Base-by-base conservation (phyloP, 116 monocot genomes). In the Phalaenopsis hybrid region DNA sequence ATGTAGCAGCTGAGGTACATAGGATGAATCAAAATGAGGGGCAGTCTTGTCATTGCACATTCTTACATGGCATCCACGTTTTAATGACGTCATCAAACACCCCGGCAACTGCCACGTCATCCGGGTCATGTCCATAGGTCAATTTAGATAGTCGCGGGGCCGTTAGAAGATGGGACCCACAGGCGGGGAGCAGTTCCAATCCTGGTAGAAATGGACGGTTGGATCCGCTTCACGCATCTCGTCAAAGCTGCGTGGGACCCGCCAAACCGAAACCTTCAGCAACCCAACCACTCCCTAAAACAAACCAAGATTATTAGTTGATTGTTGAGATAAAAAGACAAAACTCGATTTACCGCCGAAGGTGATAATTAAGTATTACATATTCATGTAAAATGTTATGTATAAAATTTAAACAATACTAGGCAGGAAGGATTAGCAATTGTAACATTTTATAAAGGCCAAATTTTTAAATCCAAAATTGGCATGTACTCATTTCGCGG, bases 201-300 rank as follows among this genome's bases (percentile, higher is more conserved):
- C 75, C 45, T 46, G 11, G 21, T 41, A n/a, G 75, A 75, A 55
- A 75, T 75, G 75, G 75, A 75, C 75, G 75, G 75, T n/a, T 6
- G 13, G 75, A 46, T 75, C 44, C 20, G 75, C 75, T 45, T 7
- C 45, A 21, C 75, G 16, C 46, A 16, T 37, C 72, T 37, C 72
- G 34, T 41, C 72, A 41, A 72, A 46, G 20, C 6, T 9, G 8
- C n/a, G 75, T 75, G 75, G 75, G 75, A 2, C 75, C 75, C 75
- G 46, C 44, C 45, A 46, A 33, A 75, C 75, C 75, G 46, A 75
- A 75, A 44, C 75, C 45, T 75, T 46, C 75, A 46, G 75, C 75
- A 75, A 75, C 75, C 75, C 75, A 75, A 46, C 75, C 20, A 75
- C 75, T 75, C 75, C 75, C 46, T 44, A 75, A 44, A 75, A 44